Conservation (phyloP, 164 flowering plant genomes). For the Sedum album region DNA sequence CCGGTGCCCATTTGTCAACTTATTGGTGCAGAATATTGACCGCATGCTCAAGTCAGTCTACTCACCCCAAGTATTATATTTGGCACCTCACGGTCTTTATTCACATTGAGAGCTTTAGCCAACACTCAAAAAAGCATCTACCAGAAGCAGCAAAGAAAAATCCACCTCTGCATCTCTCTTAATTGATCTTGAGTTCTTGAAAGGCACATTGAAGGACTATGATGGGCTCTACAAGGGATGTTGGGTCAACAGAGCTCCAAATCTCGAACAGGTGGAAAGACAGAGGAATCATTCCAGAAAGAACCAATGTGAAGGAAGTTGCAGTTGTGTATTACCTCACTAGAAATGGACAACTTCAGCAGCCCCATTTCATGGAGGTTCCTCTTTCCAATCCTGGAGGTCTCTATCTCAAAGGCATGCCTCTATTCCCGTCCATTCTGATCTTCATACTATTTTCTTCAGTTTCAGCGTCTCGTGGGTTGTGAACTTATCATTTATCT, state of each 20-base stretch:
- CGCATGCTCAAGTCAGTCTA: background rate
- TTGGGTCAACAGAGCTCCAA: conserved; percentile 2
- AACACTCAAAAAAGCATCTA: background rate
- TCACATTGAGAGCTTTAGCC: background rate
- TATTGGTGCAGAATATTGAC: background rate
- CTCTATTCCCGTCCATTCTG: background rate
- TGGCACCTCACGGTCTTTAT: background rate
- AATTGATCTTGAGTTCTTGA: background rate
- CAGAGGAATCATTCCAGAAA: conserved; percentile 10
- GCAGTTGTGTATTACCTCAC: conserved; percentile 36
- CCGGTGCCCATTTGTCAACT: background rate
- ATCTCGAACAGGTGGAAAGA: background rate
- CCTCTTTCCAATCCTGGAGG: conserved; percentile 67
- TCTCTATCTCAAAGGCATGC: conserved; percentile 66
- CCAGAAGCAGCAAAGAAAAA: background rate
- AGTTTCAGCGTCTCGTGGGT: background rate
- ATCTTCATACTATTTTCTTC: background rate
- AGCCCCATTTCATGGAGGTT: conserved; percentile 68
- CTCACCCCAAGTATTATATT: background rate
- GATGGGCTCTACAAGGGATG: conserved; percentile 1
- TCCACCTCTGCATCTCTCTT: background rate
- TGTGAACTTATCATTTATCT: background rate
- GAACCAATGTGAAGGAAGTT: conserved; percentile 16
- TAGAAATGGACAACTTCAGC: conserved; percentile 33
- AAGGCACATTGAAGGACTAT: background rate